A percentile compares a stretch with the other conserved stretches of the same genome.
These are phyloP conservation scores for Boletus tylopilopsis DNA, from an alignment of 768 basidiomycete species.

Conservation along the genomic window DNA sequence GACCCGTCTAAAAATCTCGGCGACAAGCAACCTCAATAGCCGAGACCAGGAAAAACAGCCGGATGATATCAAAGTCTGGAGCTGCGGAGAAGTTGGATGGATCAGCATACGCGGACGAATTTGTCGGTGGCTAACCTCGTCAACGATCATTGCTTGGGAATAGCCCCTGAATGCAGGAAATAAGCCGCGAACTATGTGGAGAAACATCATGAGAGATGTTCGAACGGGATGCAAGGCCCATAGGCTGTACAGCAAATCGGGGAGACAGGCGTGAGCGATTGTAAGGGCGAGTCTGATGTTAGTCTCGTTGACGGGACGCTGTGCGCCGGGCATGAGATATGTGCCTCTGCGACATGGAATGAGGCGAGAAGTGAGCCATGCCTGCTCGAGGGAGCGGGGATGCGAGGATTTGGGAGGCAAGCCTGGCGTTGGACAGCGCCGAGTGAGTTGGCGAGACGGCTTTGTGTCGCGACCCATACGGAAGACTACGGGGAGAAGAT, in stretches of 20 bases:
- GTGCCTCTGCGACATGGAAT: conserved; percentile 43
- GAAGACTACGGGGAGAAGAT: conserved; percentile 13
- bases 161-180: conserved; percentile 83
- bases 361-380: conserved; percentile 57
- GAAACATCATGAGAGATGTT: conserved; percentile 63
- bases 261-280: conserved; percentile 50
- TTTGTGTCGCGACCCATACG: conserved; percentile 26
- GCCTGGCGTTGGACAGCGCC: conserved; percentile 11
- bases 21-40: conserved; percentile 52
- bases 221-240: conserved; percentile 63
- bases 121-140: conserved; percentile 55
- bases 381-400: conserved; percentile 33
- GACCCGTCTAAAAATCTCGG: conserved; percentile 62
- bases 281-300: conserved; percentile 57
- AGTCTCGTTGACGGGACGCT: conserved; percentile 53
- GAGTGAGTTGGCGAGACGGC: conserved; percentile 20
- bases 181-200: conserved; percentile 69
- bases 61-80: conserved; percentile 67
- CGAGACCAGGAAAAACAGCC: conserved; percentile 69
- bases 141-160: conserved; percentile 81
- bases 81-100: conserved; percentile 35
- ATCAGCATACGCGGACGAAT: conserved; percentile 3
- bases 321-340: conserved; percentile 62
- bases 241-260: conserved; percentile 48
- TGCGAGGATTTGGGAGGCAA: not conserved